Percentiles rank a stretch among this genome's conserved stretches.
These are phyloP conservation scores for Thyridium curvatum DNA, from an alignment of 2,329 filamentous ascomycete species.

Conservation along the genomic window DNA sequence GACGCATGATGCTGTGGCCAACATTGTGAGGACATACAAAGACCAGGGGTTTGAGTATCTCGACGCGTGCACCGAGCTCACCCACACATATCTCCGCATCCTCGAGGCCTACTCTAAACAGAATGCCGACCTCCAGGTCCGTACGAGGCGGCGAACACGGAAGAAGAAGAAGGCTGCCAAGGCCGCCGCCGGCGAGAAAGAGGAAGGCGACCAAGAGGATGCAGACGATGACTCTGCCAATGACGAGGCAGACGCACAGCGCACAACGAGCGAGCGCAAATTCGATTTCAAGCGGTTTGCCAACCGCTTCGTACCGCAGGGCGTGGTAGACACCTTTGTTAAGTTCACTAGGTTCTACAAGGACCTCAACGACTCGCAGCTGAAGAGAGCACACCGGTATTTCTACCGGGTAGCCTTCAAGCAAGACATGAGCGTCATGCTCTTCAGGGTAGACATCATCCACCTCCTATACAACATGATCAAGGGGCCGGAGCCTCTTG, in stretches of 20 bases:
- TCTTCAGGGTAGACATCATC: constrained; percentile 88
- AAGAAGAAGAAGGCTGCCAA: constrained; percentile 64
- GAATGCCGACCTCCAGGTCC: constrained; percentile 88
- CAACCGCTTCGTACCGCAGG: constrained; percentile 74
- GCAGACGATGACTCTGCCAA: constrained; percentile 65
- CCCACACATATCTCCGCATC: constrained; percentile 87
- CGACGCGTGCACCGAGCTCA: constrained; percentile 83
- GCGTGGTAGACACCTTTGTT: constrained; percentile 83
- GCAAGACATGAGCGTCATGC: constrained; percentile 79
- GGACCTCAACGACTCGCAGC: constrained; percentile 71
- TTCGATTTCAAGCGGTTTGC: constrained; percentile 89
- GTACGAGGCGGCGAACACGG: constrained; percentile 67
- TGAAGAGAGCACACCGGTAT: constrained; percentile 89
- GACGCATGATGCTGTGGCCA: constrained; percentile 81
- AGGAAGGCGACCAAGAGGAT: constrained; percentile 34
- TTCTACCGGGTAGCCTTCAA: constrained; percentile 95
- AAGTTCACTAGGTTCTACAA: constrained; percentile 72
- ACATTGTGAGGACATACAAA: constrained; percentile 79
- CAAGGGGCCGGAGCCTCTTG: constrained; percentile 75
- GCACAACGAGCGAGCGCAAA: constrained; percentile 72
- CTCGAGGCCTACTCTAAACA: constrained; percentile 91
- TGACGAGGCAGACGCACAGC: constrained; percentile 65
- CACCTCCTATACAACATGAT: constrained; percentile 85
- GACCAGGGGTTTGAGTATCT: constrained; percentile 92
- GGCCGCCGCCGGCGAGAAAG: constrained; percentile 17